Evolutionary conservation across 2,329 filamentous ascomycete species (phyloP), one percentile per base, ranked within the genome.

Genomic region (Trichoderma endophyticum): DNA sequence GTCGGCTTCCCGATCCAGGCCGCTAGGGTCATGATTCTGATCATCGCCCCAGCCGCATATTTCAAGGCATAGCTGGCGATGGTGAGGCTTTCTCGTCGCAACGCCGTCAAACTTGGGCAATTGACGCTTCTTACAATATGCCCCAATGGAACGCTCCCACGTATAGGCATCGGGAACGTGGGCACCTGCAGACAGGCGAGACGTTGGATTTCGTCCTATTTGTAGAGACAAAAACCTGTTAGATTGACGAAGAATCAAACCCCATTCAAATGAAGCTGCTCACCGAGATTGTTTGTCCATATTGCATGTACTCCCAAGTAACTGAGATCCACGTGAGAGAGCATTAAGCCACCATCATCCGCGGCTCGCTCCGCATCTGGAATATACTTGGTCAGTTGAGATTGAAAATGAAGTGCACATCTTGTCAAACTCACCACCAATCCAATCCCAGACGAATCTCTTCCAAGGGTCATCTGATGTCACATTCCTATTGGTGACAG

Each of bases 381-480:
- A 39, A 60, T 62, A 60, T 63, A 21, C 72, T 80, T 56, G 7
- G 39, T 18, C 3, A 51, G 21, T 3, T 15, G 39, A 51, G 4
- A 21, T 43, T 30, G 2, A 32, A 36, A 51, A 28, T 18, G 5
- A 11, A 28, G 9, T 8, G 48, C 14, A 26, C 14, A 39, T 26
- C 34, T 32, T 12, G 34, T 7, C 15, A 48, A 14, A 85, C 84
- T 78, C 77, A 90, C 92, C 89, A 72, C 88, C 86, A 62, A 95
- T 85, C 86, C 92, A 93, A 61, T 89, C 88, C 93, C 93, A 97
- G n/a, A 93, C 83, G 71, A 92, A 91, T 71, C 90, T 87, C n/a
- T 95, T 83, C 88, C 92, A 93, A 34, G 88, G 88, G 76, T 95
- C 91, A 73, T 93, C 92, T 6, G 86, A 84, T 1, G 92, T 86